These are phyloP conservation scores for Sugiyamaella boreocaroliniensis DNA, from an alignment of 805 yeast genomes.

Conservation along the genomic window DNA sequence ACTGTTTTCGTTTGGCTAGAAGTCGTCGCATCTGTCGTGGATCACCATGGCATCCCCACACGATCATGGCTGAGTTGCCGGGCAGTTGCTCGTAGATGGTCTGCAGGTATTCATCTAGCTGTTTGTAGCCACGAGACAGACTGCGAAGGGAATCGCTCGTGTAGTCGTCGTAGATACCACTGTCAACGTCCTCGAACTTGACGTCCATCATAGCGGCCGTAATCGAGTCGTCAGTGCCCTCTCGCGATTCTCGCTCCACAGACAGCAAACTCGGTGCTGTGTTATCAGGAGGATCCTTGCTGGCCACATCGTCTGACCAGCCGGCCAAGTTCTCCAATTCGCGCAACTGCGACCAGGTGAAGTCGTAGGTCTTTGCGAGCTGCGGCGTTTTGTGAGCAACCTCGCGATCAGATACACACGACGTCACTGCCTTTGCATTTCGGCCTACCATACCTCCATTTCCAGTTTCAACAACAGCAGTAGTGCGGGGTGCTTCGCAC, in stretches of 20 bases:
- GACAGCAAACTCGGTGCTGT: constrained; percentile 2
- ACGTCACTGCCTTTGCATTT: constrained; percentile 32
- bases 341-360: constrained; percentile 49
- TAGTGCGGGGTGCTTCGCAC: constrained; percentile 11
- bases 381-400: constrained; percentile 39
- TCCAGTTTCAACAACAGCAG: constrained; percentile 34
- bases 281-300: constrained; percentile 3
- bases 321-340: constrained; percentile 48
- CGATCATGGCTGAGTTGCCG: constrained; percentile 49
- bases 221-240: neutral
- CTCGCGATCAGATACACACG: constrained; percentile 56
- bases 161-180: neutral
- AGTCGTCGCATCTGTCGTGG: constrained; percentile 41
- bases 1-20: constrained; percentile 38
- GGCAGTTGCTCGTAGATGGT: constrained; percentile 50
- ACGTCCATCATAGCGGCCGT: neutral
- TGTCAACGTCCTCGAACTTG: neutral
- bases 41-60: constrained; percentile 60
- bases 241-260: neutral
- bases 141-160: constrained; percentile 7
- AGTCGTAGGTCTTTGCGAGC: constrained; percentile 37
- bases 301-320: constrained; percentile 18
- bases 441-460: constrained; percentile 18
- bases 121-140: constrained; percentile 23
- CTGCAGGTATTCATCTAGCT: constrained; percentile 41